phyloP scores from a whole-genome alignment of 2,329 filamentous ascomycete species.

The Dichotomopilus funicola region DNA sequence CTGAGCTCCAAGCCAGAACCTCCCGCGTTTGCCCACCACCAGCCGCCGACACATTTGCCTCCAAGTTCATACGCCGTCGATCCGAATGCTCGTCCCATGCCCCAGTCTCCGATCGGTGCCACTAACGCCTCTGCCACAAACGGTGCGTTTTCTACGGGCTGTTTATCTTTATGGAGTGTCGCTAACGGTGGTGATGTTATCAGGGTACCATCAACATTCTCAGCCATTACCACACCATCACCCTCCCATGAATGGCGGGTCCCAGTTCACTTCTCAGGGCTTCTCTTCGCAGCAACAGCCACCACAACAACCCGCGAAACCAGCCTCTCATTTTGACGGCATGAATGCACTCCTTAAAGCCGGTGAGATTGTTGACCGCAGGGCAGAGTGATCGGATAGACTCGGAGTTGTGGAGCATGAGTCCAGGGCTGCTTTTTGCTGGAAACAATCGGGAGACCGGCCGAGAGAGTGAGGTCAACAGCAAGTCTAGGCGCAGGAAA shows the following conservation, averaged over 20 bases:
- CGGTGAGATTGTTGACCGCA: constrained; percentile 51
- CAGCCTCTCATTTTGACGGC: constrained; percentile 42
- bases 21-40: constrained; percentile 9
- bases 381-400: constrained; percentile 21
- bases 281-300: constrained; percentile 5
- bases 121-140: constrained; percentile 12
- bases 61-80: constrained; percentile 9
- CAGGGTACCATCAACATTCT: constrained; percentile 23
- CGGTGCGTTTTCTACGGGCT: constrained; percentile 11
- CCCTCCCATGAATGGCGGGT: neutral
- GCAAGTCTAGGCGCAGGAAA: too few species aligned
- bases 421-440: neutral
- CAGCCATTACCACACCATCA: constrained; percentile 8
- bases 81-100: constrained; percentile 13
- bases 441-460: neutral
- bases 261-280: neutral
- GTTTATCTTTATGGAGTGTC: neutral
- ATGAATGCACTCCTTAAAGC: constrained; percentile 53
- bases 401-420: neutral
- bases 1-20: constrained; percentile 35
- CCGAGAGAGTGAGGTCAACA: neutral
- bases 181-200: constrained; percentile 9
- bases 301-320: constrained; percentile 17
- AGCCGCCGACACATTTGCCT: constrained; percentile 7
- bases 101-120: constrained; percentile 12